phyloP scores from a whole-genome alignment of 2,329 filamentous ascomycete genomes.

The Paecilomyces fulvus region DNA sequence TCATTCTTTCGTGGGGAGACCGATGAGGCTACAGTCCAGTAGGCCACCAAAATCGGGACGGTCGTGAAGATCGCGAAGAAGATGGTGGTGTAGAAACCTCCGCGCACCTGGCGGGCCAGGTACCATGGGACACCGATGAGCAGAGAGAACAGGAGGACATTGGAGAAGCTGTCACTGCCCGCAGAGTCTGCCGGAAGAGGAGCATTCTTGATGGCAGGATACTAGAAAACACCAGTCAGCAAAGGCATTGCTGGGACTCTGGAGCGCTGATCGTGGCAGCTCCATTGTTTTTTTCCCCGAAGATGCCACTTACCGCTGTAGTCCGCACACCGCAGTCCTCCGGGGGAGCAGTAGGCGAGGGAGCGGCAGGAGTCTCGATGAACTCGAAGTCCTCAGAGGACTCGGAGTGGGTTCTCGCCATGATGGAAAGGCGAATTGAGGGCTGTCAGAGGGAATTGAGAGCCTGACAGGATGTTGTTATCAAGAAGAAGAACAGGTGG shows the following conservation, averaged over 20 bases:
- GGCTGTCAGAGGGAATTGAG: slow-evolving; percentile 13
- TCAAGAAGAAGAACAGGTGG: slow-evolving; percentile 5
- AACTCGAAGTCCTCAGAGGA: slow-evolving; percentile 43
- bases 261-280: slow-evolving; percentile 22
- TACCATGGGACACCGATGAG: slow-evolving; percentile 67
- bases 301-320: slow-evolving; percentile 47
- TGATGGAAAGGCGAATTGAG: slow-evolving; percentile 21
- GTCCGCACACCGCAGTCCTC: slow-evolving; percentile 54
- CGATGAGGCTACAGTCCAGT: slow-evolving; percentile 72
- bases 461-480: slow-evolving; percentile 12
- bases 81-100: slow-evolving; percentile 77
- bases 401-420: slow-evolving; percentile 37
- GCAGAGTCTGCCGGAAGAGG: slow-evolving; percentile 84
- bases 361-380: slow-evolving; percentile 53
- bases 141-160: slow-evolving; percentile 62
- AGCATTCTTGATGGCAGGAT: slow-evolving; percentile 83
- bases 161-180: slow-evolving; percentile 81
- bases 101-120: slow-evolving; percentile 72
- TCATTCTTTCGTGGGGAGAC: slow-evolving; percentile 86
- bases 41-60: slow-evolving; percentile 69
- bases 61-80: slow-evolving; percentile 75
- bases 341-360: slow-evolving; percentile 41
- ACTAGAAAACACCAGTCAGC: slow-evolving; percentile 43
- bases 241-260: slow-evolving; percentile 16
- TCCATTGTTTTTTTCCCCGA: not conserved